Evolutionary conservation across 768 basidiomycete species (phyloP).

Genomic region (Gelatoporia subvermispora): DNA sequence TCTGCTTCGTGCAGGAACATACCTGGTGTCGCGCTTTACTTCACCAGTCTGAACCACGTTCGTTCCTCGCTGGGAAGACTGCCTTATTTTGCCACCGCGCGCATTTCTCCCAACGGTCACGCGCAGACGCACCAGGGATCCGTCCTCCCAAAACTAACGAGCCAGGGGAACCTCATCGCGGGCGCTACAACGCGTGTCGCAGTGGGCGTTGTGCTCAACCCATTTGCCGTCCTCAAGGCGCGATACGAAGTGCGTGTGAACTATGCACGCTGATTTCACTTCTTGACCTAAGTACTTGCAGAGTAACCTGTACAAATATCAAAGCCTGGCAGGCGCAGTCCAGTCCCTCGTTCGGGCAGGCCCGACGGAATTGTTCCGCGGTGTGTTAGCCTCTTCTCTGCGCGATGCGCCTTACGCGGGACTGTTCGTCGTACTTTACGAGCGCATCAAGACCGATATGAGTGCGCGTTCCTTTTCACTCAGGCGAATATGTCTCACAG

Average conservation of each 20-base stretch:
- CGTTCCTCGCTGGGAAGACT: conserved; percentile 72
- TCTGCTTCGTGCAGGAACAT: conserved; percentile 59
- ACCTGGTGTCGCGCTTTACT: conserved; percentile 90
- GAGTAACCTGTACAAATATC: conserved; percentile 78
- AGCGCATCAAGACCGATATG: conserved; percentile 73
- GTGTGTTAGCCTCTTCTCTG: conserved; percentile 82
- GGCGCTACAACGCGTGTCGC: conserved; percentile 78
- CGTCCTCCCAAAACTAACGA: conserved; percentile 66
- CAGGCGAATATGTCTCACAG: not conserved
- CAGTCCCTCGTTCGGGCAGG: conserved; percentile 61
- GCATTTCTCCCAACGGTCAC: not conserved
- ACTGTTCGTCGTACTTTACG: conserved; percentile 83
- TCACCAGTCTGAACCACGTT: conserved; percentile 79
- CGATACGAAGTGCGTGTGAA: conserved; percentile 69
- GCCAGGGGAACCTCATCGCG: conserved; percentile 77
- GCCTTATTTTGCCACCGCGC: conserved; percentile 53
- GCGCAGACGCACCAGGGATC: conserved; percentile 30
- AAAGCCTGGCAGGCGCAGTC: conserved; percentile 55
- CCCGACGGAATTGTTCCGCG: conserved; percentile 77
- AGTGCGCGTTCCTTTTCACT: conserved; percentile 32
- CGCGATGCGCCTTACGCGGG: conserved; percentile 95
- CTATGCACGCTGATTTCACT: not conserved
- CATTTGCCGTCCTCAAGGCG: conserved; percentile 87
- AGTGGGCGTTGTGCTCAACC: conserved; percentile 84
- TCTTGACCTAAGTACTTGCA: conserved; percentile 20